Evolutionary conservation across 306 rosid species (phyloP).

Genomic region (Pyrus communis): DNA sequence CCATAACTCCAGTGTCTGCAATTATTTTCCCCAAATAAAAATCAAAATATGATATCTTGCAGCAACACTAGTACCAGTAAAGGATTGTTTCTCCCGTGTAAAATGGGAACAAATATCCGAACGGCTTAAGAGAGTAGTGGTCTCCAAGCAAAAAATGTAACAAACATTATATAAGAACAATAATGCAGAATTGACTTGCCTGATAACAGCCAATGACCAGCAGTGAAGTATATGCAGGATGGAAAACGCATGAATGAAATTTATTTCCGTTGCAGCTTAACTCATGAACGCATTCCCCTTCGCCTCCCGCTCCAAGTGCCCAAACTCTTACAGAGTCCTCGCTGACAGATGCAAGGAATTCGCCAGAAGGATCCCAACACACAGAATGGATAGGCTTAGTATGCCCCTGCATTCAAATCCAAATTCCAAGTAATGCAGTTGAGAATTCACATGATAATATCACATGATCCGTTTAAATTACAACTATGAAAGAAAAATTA

Average conservation of each 20-base stretch:
- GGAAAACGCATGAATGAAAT: conserved; percentile 82
- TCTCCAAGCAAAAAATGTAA: neutral
- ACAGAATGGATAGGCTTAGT: conserved; percentile 57
- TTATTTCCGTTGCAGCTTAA: conserved; percentile 75
- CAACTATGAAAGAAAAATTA: neutral
- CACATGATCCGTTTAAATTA: neutral
- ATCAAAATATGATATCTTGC: too few relatives aligned
- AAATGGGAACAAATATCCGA: neutral
- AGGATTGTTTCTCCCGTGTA: neutral
- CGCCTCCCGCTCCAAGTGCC: conserved; percentile 71
- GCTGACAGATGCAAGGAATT: conserved; percentile 83
- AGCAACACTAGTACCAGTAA: neutral
- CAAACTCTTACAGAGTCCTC: conserved; percentile 95
- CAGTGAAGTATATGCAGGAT: conserved; percentile 76
- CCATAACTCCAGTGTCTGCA: conserved; percentile 96
- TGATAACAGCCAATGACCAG: conserved; percentile 91
- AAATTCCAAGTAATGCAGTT: conserved; percentile 1
- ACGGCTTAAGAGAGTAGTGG: neutral
- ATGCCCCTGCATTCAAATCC: conserved; percentile 61
- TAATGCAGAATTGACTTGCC: conserved; percentile 41
- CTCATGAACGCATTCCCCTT: conserved; percentile 79
- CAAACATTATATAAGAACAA: neutral
- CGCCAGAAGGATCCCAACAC: conserved; percentile 92
- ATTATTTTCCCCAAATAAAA: neutral
- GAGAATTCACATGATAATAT: neutral